Conservation (phyloP, 345 rosid species). For the Citrus sinensis region DNA sequence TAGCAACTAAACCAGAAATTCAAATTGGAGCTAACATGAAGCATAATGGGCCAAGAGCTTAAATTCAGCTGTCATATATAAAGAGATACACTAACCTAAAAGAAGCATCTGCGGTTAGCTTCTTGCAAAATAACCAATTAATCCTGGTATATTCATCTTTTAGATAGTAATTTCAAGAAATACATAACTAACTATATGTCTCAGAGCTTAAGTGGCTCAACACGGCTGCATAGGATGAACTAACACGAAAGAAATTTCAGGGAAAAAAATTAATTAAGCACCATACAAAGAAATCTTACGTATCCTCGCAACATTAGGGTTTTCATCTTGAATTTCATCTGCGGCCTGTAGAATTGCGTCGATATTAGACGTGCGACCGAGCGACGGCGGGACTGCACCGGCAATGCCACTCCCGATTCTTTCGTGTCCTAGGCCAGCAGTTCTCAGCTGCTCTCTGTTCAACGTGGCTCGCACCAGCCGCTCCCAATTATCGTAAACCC, state of each 20-base stretch:
- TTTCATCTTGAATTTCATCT: constrained; percentile 85
- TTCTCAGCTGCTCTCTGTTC: constrained; percentile 69
- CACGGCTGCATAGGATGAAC: not conserved
- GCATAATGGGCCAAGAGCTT: not conserved
- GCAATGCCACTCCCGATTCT: constrained; percentile 69
- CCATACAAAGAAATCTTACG: constrained; percentile 38
- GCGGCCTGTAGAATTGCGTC: constrained; percentile 92
- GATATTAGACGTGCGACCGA: constrained; percentile 78
- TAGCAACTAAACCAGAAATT: not conserved
- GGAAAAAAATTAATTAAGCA: not conserved
- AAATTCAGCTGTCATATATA: not conserved
- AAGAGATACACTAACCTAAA: not conserved
- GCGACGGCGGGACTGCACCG: constrained; percentile 84
- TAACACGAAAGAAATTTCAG: not conserved
- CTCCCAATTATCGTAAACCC: constrained; percentile 73
- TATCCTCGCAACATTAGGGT: constrained; percentile 79
- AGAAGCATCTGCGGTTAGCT: not conserved
- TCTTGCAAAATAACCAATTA: not conserved
- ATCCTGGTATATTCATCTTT: not conserved
- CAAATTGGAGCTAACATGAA: not conserved
- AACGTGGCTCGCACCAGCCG: constrained; percentile 86
- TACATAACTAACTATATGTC: not conserved
- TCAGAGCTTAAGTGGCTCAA: not conserved
- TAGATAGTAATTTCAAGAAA: not conserved
- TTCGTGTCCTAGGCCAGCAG: constrained; percentile 55